A percentile compares a stretch with the other conserved stretches of the same genome.
Evolutionary conservation across 768 basidiomycete genomes (phyloP).

Genomic region (Suillus weaverae): DNA sequence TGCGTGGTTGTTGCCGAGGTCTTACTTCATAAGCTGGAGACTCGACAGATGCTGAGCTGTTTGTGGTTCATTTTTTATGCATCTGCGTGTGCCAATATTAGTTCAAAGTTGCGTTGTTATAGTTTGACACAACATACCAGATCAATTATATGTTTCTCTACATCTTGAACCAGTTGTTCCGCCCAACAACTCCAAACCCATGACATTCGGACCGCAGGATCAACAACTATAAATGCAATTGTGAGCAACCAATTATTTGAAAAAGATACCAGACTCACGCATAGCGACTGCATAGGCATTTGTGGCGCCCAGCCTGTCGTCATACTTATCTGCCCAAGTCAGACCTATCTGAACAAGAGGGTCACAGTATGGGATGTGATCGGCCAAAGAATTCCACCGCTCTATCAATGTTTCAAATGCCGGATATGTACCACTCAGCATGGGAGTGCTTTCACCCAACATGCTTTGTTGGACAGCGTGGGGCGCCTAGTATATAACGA

Average conservation of each 20-base stretch:
- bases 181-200: not conserved
- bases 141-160: not conserved
- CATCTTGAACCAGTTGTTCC: not conserved
- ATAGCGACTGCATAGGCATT: not conserved
- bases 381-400: conserved; percentile 1
- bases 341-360: conserved; percentile 3
- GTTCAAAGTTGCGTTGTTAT: not conserved
- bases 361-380: not conserved
- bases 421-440: conserved; percentile 3
- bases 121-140: not conserved
- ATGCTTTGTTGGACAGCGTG: conserved; percentile 1
- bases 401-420: conserved; percentile 1
- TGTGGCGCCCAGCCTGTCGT: not conserved
- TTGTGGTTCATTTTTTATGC: not conserved
- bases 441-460: not conserved
- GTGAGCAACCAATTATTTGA: not conserved
- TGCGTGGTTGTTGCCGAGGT: not conserved
- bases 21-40: not conserved
- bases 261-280: not conserved
- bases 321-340: not conserved
- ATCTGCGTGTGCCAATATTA: not conserved
- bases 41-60: not conserved
- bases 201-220: not conserved
- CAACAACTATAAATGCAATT: conserved; percentile 1
- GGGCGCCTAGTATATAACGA: conserved; percentile 1